A percentile compares a stretch with the other conserved stretches of the same genome.
Conservation (phyloP, 2,329 filamentous ascomycete species). For the Aspergillus versicolor region DNA sequence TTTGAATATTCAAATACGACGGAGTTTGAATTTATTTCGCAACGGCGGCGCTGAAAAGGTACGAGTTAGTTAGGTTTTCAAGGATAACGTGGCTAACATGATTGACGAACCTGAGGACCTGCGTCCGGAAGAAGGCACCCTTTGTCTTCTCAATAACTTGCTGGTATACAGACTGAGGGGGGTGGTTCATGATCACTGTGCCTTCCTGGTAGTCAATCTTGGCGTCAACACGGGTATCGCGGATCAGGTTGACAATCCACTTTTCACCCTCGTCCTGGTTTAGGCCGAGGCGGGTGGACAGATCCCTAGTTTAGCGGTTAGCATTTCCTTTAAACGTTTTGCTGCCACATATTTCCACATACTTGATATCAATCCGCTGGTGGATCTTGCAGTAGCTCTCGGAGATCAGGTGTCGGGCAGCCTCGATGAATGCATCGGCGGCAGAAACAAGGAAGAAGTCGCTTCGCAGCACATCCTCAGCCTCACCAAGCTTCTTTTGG, state of each 20-base stretch:
- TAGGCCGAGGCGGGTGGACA: slow-evolving; percentile 86
- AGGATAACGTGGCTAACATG: neutral
- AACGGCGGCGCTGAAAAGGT: slow-evolving; percentile 44
- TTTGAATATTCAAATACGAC: slow-evolving; percentile 11
- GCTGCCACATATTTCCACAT: slow-evolving; percentile 28
- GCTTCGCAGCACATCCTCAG: slow-evolving; percentile 84
- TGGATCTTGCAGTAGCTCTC: slow-evolving; percentile 99
- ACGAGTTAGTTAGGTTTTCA: slow-evolving; percentile 2
- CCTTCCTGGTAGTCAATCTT: slow-evolving; percentile 99
- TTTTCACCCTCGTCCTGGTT: slow-evolving; percentile 97
- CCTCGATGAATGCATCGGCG: slow-evolving; percentile 87
- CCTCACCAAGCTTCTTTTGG: slow-evolving; percentile 79
- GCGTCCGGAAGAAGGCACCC: slow-evolving; percentile 97
- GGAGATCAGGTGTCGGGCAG: slow-evolving; percentile 92
- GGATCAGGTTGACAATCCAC: slow-evolving; percentile 99
- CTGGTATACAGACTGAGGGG: slow-evolving; percentile 96
- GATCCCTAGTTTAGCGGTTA: slow-evolving; percentile 56
- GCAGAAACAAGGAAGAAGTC: slow-evolving; percentile 93
- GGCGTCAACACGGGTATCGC: slow-evolving; percentile 93
- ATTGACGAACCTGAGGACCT: slow-evolving; percentile 69
- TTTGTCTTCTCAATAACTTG: slow-evolving; percentile 99
- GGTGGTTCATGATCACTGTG: slow-evolving; percentile 99
- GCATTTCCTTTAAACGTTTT: neutral
- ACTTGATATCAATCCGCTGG: slow-evolving; percentile 95
- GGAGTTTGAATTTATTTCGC: slow-evolving; percentile 43